Evolutionary conservation across 2,329 filamentous ascomycete species (phyloP), one percentile per base, ranked within the genome.

Genomic region (Colletotrichum siamense): DNA sequence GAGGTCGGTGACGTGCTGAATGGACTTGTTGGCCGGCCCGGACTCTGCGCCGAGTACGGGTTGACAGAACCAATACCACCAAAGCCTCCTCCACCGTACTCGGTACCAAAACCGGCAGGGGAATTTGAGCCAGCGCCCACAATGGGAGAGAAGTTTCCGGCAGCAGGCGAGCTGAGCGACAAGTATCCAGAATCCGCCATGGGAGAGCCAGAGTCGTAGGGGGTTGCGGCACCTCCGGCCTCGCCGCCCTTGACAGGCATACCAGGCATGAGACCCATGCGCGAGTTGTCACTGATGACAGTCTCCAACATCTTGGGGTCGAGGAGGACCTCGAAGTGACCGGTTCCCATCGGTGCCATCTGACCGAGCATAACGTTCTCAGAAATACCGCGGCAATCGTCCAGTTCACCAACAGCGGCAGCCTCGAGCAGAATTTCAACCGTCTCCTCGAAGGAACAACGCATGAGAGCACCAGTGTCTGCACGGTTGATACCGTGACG

Each of bases 361-460:
- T 99, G 97, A 78, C 97, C 97, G 78, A 99, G 92, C 92, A 99
- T 99, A 83, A 99, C 94, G 87, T 99, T 99, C 87, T 99, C 97
- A 18, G 97, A 99, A 67, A 99, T 96, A 90, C 97, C 97, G 77
- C 96, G 95, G 88, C 98, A 99, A 86, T 99, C 97, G 83, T 99
- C 97, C 36, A 99, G 91, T 85, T 99, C 97, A 83, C 97, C 97
- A 67, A 95, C 95, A 18, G 96, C 95, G 28, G 97, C 97, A 77
- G 97, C 98, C 83, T 99, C 97, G 24, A 99, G 92, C 69, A 99
- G 89, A 89, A 99, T 99, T 84, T 99, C 98, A 55, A 99, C 97
- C 1, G 97, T 99, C 86, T 99, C 98, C 87, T 99, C 97, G 87
- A 99, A 99, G 3, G 97, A 99, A 90, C 98, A 99, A 85, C 97